Evolutionary conservation across 2,329 filamentous ascomycete genomes (phyloP), one percentile per base, ranked within the genome.

Genomic region (Colletotrichum zoysiae): DNA sequence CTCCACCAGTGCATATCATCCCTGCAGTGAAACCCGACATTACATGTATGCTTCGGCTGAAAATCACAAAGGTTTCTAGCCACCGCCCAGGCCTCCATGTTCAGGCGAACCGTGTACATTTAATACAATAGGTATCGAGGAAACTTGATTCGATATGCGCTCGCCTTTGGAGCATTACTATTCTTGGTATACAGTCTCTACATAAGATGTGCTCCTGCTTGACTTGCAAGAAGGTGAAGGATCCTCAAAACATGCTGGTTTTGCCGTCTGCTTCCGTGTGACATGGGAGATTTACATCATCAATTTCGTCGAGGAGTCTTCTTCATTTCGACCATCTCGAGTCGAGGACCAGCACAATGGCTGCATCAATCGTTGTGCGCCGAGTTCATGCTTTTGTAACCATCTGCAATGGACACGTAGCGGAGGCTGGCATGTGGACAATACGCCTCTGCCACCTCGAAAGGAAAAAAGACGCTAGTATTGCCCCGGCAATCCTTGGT

Each of bases 81-180:
- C 20, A 40, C 33, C 30, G 30, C 30, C 30, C 7, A 14, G 9
- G 7, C 33, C 8, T 53, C 14, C 14, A 23, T 38, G 18, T 11
- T 23, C 5, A 16, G 33, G 55, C 11, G 4, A 26, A 20, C 8
- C 3, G 33, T 57, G 20, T 23, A n/a, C 4, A 8, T n/a, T 3
- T 20, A 26, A 26, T 26, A 26, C 3, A 26, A 30, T 30, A 30
- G 2, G 8, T 20, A 18, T 20, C 11, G 16, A 16, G n/a, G 5
- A 5, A 16, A 14, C 11, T 26, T 11, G 16, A 26, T 53, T 20
- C 26, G 26, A 8, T 0, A 20, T 26, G 12, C n/a, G 6, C 8
- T 26, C 5, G 4, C 23, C 5, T 11, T 2, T 0, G 1, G 0
- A 14, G 26, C 11, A 26, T 16, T 7, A 1, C n/a, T 16, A 14